Conservation (phyloP, 345 rosid species). For the Camelina neglecta region DNA sequence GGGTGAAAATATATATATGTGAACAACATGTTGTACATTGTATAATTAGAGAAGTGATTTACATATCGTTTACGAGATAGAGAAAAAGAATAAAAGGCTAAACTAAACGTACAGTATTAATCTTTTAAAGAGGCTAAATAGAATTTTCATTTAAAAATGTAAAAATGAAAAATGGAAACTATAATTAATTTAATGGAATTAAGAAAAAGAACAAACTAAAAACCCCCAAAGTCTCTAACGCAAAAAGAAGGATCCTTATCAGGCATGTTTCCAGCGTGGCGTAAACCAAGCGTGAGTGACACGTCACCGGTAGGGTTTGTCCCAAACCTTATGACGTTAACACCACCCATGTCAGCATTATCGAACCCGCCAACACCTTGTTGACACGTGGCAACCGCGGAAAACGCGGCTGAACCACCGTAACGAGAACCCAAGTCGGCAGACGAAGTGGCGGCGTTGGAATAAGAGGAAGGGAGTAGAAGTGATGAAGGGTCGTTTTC, state of each 20-base stretch:
- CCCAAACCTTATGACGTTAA: constrained; percentile 73
- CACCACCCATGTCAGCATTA: constrained; percentile 47
- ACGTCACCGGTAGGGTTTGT: constrained; percentile 76
- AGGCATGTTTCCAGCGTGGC: constrained; percentile 79
- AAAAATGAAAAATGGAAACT: constrained; percentile 18
- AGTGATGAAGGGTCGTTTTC: constrained; percentile 76
- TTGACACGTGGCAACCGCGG: constrained; percentile 39
- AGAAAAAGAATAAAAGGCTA: not conserved
- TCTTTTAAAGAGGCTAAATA: not conserved
- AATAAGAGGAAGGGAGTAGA: constrained; percentile 30
- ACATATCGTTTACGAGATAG: not conserved
- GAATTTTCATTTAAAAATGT: not conserved
- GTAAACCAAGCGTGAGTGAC: constrained; percentile 94
- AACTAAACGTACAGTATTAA: not conserved
- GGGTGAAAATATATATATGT: not conserved
- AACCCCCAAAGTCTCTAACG: constrained; percentile 73
- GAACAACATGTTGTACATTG: not conserved
- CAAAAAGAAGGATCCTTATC: constrained; percentile 71
- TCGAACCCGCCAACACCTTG: constrained; percentile 45
- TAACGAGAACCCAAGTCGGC: constrained; percentile 29
- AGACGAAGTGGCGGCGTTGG: constrained; percentile 38
- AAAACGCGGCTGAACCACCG: constrained; percentile 39
- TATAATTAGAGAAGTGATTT: not conserved
- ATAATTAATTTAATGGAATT: constrained; percentile 24
- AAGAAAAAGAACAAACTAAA: constrained; percentile 43